phyloP scores from a whole-genome alignment of 352 stramenopile genomes.

The Ophiocytium majus region DNA sequence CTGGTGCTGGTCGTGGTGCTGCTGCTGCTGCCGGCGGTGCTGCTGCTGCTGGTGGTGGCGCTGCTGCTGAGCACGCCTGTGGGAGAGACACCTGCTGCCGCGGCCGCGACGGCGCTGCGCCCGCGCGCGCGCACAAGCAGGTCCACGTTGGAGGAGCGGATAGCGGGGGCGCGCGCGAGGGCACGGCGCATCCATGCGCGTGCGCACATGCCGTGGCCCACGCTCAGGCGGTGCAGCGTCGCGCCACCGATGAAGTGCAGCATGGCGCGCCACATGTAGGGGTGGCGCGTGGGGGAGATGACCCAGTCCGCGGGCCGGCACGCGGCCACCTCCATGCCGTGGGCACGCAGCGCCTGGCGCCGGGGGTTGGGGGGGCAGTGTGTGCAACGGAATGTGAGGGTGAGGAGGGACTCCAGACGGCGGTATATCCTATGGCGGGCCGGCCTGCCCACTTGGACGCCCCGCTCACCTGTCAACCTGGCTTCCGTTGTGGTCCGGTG shows the following conservation, averaged over 20 bases:
- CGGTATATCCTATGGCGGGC: too few species aligned
- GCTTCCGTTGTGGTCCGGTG: too few species aligned
- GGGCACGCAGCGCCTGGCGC: slow-evolving; percentile 59
- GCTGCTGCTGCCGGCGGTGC: neutral
- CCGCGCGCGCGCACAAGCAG: neutral
- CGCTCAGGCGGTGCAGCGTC: slow-evolving; percentile 56
- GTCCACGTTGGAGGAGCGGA: neutral
- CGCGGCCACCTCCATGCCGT: slow-evolving; percentile 62
- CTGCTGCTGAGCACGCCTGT: neutral
- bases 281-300: slow-evolving; percentile 61
- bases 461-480: too few species aligned
- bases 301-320: slow-evolving; percentile 66
- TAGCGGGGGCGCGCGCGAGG: neutral
- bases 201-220: slow-evolving; percentile 39
- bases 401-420: too few species aligned
- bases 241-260: slow-evolving; percentile 72
- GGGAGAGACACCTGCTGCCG: neutral
- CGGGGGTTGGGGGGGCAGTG: neutral
- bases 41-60: neutral
- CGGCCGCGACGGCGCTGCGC: neutral
- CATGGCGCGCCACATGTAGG: slow-evolving; percentile 68
- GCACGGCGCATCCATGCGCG: neutral
- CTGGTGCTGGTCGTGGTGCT: neutral
- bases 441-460: too few species aligned
- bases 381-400: too few species aligned